A percentile compares a stretch with the other conserved stretches of the same genome.
These are phyloP conservation scores for Paramecium sexaurelia DNA, from an alignment of 73 alveolate species.

Conservation along the genomic window DNA sequence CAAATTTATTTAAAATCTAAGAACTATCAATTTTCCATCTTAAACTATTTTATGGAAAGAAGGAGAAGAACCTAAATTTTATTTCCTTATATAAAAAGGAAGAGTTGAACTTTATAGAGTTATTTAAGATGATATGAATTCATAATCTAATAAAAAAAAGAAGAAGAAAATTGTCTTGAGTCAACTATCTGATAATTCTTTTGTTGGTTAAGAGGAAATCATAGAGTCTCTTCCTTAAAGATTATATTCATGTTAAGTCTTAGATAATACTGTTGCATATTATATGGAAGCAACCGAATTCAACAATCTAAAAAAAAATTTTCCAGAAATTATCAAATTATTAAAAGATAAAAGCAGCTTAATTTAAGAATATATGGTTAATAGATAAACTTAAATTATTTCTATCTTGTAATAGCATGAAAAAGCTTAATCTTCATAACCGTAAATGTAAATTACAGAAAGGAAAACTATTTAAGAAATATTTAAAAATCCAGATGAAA, in stretches of 20 bases:
- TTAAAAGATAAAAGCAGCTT: not conserved
- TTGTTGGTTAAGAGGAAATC: slow-evolving; percentile 45
- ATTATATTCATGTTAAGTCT: not conserved
- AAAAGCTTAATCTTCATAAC: not conserved
- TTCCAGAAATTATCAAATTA: slow-evolving; percentile 21
- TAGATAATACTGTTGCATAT: slow-evolving; percentile 13
- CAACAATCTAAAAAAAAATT: not conserved
- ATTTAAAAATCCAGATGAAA: not conserved
- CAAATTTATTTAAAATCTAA: not conserved
- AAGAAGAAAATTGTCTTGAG: slow-evolving; percentile 23
- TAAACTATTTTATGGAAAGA: slow-evolving; percentile 46
- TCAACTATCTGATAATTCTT: slow-evolving; percentile 33
- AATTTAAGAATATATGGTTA: not conserved
- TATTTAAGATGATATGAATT: not conserved
- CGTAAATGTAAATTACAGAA: not conserved
- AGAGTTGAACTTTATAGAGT: slow-evolving; percentile 27
- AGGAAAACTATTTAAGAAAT: slow-evolving; percentile 45
- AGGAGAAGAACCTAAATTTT: slow-evolving; percentile 57
- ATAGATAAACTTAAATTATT: not conserved
- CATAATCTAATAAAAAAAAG: not conserved
- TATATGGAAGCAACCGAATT: slow-evolving; percentile 47
- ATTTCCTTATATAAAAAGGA: not conserved
- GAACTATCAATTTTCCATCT: slow-evolving; percentile 5
- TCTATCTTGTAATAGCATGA: not conserved
- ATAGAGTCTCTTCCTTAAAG: not conserved